A percentile compares a stretch with the other conserved stretches of the same genome.
Conservation (phyloP, 108 stramenopile species). For the Pseudonitzschia pungens region DNA sequence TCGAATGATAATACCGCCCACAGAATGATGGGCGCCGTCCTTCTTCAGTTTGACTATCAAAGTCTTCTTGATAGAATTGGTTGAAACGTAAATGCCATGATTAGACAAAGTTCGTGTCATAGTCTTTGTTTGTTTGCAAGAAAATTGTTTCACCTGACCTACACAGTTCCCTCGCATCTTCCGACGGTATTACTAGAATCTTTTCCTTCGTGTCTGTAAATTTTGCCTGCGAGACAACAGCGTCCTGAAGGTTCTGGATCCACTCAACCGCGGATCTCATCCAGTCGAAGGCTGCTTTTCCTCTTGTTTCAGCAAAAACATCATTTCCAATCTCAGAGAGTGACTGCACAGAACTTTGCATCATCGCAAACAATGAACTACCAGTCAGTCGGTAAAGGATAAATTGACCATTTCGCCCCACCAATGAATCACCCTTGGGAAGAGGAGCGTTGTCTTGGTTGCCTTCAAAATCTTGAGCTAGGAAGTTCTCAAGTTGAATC, state of each 20-base stretch:
- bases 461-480: conserved; percentile 48
- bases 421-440: conserved; percentile 58
- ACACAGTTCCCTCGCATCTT: conserved; percentile 36
- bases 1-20: conserved; percentile 58
- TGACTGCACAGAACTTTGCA: conserved; percentile 39
- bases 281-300: conserved; percentile 77
- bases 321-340: conserved; percentile 43
- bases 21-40: conserved; percentile 56
- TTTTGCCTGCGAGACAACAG: conserved; percentile 23
- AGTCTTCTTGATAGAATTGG: conserved; percentile 42
- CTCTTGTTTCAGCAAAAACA: conserved; percentile 60
- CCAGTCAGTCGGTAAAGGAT: conserved; percentile 66
- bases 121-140: conserved; percentile 58
- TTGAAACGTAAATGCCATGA: conserved; percentile 51
- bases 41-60: conserved; percentile 57
- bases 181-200: conserved; percentile 22
- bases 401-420: conserved; percentile 64
- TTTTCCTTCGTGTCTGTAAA: conserved; percentile 17
- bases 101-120: conserved; percentile 47
- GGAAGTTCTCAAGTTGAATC: conserved; percentile 44
- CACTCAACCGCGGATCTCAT: conserved; percentile 58
- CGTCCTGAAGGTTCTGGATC: conserved; percentile 53
- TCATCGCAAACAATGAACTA: conserved; percentile 47
- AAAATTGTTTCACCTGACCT: conserved; percentile 51
- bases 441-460: conserved; percentile 58